Evolutionary conservation across 2,329 filamentous ascomycete genomes (phyloP).

Genomic region (Sarocladium kiliense): DNA sequence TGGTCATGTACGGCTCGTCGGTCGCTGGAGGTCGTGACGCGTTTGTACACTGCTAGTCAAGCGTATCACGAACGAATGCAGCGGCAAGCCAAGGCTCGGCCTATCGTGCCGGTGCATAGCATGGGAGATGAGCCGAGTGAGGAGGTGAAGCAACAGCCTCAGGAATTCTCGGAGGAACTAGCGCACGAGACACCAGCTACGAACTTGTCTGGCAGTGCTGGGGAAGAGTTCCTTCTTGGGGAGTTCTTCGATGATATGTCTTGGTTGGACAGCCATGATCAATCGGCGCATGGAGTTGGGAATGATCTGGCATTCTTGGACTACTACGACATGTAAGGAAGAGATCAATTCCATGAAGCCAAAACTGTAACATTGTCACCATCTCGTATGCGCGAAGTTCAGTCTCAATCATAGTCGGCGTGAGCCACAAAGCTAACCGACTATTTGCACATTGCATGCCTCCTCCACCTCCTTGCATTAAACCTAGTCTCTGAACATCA

Average conservation of each 20-base stretch:
- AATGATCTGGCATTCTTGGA: conserved; percentile 3
- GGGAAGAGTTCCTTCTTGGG: not conserved
- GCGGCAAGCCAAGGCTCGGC: not conserved
- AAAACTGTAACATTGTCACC: no score
- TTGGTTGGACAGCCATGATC: not conserved
- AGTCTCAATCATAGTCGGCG: no score
- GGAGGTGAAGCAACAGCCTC: not conserved
- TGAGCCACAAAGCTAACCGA: no score
- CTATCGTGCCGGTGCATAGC: no score
- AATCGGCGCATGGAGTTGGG: not conserved
- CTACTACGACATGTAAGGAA: not conserved
- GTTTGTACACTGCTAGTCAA: not conserved
- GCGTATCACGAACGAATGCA: conserved; percentile 1
- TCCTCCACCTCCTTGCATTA: no score
- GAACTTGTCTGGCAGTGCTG: not conserved
- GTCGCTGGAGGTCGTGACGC: not conserved
- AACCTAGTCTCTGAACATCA: no score
- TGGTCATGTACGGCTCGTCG: conserved; percentile 1
- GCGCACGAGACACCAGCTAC: not conserved
- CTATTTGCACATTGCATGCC: no score
- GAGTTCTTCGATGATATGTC: not conserved
- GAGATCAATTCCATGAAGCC: no score
- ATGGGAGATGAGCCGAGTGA: not conserved
- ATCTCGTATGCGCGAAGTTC: no score
- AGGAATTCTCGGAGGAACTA: not conserved